Percentiles rank a stretch among this genome's conserved stretches.
These are phyloP conservation scores for Kodamaea ohmeri DNA, from an alignment of 1,139 yeast species.

Conservation along the genomic window DNA sequence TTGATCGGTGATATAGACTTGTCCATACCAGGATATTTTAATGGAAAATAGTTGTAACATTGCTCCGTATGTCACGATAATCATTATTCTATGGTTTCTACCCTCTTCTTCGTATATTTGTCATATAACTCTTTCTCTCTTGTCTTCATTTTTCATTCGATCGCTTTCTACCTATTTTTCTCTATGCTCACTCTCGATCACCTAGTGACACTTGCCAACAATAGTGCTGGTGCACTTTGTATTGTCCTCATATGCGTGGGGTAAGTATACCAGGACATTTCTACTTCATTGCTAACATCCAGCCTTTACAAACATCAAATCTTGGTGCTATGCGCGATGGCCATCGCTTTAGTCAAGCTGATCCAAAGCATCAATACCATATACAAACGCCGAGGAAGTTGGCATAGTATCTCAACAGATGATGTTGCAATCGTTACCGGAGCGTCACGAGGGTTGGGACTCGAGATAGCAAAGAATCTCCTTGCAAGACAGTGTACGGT, in stretches of 20 bases:
- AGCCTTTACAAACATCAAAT: conserved; percentile 1
- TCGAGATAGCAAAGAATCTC: conserved; percentile 38
- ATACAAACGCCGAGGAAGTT: conserved; percentile 9
- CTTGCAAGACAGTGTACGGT: conserved; percentile 32
- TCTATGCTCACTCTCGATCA: conserved; percentile 5
- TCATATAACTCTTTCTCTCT: neutral
- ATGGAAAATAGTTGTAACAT: too few species aligned
- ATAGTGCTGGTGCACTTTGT: neutral
- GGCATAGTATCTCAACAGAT: conserved; percentile 3
- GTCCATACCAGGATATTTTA: too few species aligned
- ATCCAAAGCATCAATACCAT: conserved; percentile 3
- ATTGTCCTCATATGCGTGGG: neutral
- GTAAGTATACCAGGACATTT: neutral
- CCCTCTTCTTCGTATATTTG: too few species aligned
- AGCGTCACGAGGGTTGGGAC: conserved; percentile 63
- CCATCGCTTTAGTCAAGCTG: neutral
- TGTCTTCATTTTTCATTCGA: neutral
- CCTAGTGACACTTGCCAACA: conserved; percentile 1
- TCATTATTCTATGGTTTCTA: too few species aligned
- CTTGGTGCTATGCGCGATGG: neutral
- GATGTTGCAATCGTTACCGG: conserved; percentile 60
- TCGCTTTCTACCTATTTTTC: neutral
- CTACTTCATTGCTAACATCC: conserved; percentile 3
- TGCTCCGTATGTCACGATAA: too few species aligned
- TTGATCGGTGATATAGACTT: too few species aligned